These are phyloP conservation scores for Perilla frutescens DNA, from an alignment of 257 asterid species.

Conservation along the genomic window DNA sequence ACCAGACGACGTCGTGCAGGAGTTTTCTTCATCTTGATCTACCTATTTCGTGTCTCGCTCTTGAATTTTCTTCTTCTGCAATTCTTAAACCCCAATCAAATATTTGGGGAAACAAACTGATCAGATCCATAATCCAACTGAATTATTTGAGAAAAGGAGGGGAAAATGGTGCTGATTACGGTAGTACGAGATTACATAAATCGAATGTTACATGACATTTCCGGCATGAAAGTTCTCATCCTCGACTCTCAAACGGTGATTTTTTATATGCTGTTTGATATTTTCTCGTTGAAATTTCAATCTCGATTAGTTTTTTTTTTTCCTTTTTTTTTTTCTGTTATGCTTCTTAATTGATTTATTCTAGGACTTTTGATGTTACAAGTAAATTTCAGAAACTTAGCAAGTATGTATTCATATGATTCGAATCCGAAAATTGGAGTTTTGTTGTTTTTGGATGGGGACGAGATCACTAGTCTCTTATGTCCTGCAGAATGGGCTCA, in stretches of 20 bases:
- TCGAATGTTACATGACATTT: conserved; percentile 89
- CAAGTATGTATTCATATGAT: background rate
- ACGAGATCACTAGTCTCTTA: conserved; percentile 1
- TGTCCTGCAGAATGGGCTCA: conserved; percentile 17
- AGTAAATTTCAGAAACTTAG: background rate
- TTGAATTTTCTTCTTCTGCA: conserved; percentile 18
- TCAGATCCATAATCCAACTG: conserved; percentile 39
- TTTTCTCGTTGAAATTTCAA: background rate
- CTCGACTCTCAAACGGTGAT: conserved; percentile 87
- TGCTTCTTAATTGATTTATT: conserved; percentile 7
- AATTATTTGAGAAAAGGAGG: conserved; percentile 4
- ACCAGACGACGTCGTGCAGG: conserved; percentile 33
- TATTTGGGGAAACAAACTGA: conserved; percentile 11
- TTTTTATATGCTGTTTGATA: background rate
- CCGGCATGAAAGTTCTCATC: conserved; percentile 98
- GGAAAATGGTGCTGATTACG: conserved; percentile 68
- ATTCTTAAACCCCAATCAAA: conserved; percentile 44
- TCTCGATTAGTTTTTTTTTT: background rate
- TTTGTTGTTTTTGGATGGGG: background rate
- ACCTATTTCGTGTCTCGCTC: conserved; percentile 16
- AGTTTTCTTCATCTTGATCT: conserved; percentile 31
- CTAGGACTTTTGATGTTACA: background rate
- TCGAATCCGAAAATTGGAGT: background rate
- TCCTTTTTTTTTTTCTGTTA: background rate
- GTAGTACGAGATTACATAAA: conserved; percentile 81